These are phyloP conservation scores for Waitea zeae DNA, from an alignment of 1,284 basidiomycete genomes.

Conservation along the genomic window DNA sequence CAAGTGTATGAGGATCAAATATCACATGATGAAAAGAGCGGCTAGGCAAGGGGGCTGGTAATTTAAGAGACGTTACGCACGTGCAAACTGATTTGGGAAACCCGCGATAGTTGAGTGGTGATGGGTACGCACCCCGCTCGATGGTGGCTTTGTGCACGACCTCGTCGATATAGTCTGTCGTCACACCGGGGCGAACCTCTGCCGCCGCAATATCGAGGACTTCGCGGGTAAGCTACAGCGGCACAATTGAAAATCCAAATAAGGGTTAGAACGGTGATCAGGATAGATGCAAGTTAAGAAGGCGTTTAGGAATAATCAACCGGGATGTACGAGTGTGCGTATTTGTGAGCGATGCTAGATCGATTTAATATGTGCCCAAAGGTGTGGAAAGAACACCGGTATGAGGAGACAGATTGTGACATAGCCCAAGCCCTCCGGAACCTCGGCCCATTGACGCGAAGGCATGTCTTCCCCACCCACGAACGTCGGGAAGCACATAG, in stretches of 20 bases:
- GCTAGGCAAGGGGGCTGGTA: constrained; percentile 1
- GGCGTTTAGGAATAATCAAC: not conserved
- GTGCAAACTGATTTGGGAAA: constrained; percentile 98
- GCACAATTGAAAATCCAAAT: no score
- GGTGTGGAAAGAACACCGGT: no score
- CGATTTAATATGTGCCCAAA: no score
- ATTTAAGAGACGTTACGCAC: constrained; percentile 29
- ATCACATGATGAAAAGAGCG: constrained; percentile 4
- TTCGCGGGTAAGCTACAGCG: constrained; percentile 68
- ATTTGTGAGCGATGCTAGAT: not conserved
- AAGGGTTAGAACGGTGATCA: constrained; percentile 4
- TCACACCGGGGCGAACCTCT: constrained; percentile 75
- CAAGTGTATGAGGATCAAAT: no score
- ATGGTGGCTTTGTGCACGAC: constrained; percentile 92
- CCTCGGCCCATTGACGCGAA: no score
- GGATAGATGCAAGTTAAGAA: constrained; percentile 7
- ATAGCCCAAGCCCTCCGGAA: no score
- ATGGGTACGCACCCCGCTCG: constrained; percentile 87
- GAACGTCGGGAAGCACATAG: no score
- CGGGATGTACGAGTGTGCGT: not conserved
- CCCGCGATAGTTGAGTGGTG: constrained; percentile 81
- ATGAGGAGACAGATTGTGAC: no score
- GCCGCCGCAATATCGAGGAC: constrained; percentile 84
- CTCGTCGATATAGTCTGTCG: constrained; percentile 89
- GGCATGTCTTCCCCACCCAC: no score